Evolutionary conservation across 2,329 filamentous ascomycete species (phyloP).

Genomic region (Cladosporium sp.): DNA sequence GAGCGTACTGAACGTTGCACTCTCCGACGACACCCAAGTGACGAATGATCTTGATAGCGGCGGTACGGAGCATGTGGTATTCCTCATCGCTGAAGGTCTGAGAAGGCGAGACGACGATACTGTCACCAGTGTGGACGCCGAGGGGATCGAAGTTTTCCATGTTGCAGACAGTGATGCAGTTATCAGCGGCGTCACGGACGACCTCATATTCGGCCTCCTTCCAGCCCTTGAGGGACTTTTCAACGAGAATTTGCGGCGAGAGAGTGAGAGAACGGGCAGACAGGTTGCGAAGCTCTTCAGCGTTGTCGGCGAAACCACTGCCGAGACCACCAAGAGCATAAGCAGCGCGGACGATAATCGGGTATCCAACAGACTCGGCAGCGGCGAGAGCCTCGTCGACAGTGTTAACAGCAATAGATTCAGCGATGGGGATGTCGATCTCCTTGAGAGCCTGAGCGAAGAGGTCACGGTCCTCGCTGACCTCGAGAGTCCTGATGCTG

Average conservation of each 20-base stretch:
- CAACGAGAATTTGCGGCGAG: constrained; percentile 92
- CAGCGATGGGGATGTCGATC: constrained; percentile 95
- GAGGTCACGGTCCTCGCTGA: constrained; percentile 91
- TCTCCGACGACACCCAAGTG: constrained; percentile 96
- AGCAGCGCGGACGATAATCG: constrained; percentile 95
- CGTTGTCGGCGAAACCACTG: constrained; percentile 91
- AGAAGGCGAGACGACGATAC: constrained; percentile 93
- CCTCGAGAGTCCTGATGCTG: constrained; percentile 88
- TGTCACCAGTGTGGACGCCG: constrained; percentile 96
- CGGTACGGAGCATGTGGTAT: constrained; percentile 97
- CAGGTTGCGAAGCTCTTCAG: constrained; percentile 90
- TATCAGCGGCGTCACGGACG: constrained; percentile 93
- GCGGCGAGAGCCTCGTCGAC: constrained; percentile 89
- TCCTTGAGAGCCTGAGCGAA: constrained; percentile 94
- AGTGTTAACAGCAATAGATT: constrained; percentile 88
- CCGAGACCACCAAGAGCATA: constrained; percentile 95
- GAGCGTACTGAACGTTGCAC: constrained; percentile 96
- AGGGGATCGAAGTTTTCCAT: constrained; percentile 99
- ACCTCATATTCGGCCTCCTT: constrained; percentile 99
- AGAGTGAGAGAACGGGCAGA: constrained; percentile 88
- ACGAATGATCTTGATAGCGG: constrained; percentile 96
- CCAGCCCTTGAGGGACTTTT: constrained; percentile 99
- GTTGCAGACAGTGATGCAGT: constrained; percentile 98
- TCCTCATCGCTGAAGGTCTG: constrained; percentile 98
- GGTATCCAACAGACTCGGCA: constrained; percentile 83